Percentiles rank a stretch among this genome's conserved stretches.
Evolutionary conservation across 805 yeast species (phyloP).

Genomic region (Saccharomyces paradoxus): DNA sequence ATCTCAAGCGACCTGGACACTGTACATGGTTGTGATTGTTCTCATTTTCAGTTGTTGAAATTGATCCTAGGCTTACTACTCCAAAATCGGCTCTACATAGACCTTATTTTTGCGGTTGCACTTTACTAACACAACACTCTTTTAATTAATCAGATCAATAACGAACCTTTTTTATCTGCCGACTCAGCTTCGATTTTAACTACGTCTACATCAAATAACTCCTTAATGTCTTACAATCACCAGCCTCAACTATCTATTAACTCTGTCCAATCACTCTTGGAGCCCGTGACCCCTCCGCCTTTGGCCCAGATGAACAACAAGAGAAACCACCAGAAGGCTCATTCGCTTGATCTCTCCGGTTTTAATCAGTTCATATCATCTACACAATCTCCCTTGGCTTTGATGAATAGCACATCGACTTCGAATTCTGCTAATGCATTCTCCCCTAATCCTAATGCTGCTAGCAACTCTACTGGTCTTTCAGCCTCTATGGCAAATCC

Average conservation of each 20-base stretch:
- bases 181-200: neutral
- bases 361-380: conserved; percentile 24
- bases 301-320: conserved; percentile 11
- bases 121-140: neutral
- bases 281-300: conserved; percentile 21
- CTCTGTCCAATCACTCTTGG: conserved; percentile 17
- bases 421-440: neutral
- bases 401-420: conserved; percentile 8
- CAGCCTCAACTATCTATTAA: conserved; percentile 27
- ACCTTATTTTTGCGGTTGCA: neutral
- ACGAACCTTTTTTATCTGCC: neutral
- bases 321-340: conserved; percentile 26
- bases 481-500: conserved; percentile 18
- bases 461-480: neutral
- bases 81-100: neutral
- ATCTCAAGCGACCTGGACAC: neutral
- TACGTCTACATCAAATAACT: neutral
- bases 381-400: conserved; percentile 2
- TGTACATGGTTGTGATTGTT: neutral
- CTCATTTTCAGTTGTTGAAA: neutral
- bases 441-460: neutral
- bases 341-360: conserved; percentile 26
- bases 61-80: neutral
- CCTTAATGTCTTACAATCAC: conserved; percentile 15
- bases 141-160: neutral